Conservation (phyloP, 1,284 basidiomycete species). For the Thecaphora thlaspeos region DNA sequence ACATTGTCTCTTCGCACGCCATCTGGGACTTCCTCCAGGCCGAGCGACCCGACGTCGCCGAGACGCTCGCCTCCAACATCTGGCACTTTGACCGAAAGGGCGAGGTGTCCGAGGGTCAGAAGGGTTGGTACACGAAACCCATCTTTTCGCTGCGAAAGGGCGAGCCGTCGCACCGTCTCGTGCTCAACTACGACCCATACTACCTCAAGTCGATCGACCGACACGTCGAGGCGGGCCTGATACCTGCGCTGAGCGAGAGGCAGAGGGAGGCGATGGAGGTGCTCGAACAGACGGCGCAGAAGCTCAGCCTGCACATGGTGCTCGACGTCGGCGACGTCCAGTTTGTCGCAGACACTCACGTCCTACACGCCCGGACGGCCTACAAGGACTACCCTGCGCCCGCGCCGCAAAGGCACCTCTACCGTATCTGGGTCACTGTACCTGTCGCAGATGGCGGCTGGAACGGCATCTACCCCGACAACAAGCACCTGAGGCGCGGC, state of each 20-base stretch:
- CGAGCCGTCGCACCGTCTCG: conserved; percentile 32
- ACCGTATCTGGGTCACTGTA: conserved; percentile 60
- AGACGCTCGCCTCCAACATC: conserved; percentile 52
- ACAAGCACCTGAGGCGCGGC: conserved; percentile 54
- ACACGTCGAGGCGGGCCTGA: conserved; percentile 57
- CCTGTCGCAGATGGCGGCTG: conserved; percentile 59
- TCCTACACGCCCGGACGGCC: conserved; percentile 60
- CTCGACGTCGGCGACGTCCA: conserved; percentile 59
- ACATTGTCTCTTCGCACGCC: conserved; percentile 60
- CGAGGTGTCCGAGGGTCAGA: conserved; percentile 32
- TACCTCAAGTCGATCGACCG: conserved; percentile 47
- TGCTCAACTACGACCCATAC: conserved; percentile 51
- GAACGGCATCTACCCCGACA: conserved; percentile 59
- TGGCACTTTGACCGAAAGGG: conserved; percentile 54
- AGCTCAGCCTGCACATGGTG: conserved; percentile 60
- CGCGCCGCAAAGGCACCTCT: conserved; percentile 58
- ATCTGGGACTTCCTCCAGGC: conserved; percentile 60
- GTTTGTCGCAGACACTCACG: conserved; percentile 50
- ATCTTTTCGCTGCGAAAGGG: conserved; percentile 34
- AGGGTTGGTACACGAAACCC: conserved; percentile 29
- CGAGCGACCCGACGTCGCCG: conserved; percentile 60
- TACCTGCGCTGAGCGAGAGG: conserved; percentile 54
- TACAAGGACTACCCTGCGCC: conserved; percentile 59
- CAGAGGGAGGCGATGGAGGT: conserved; percentile 60
- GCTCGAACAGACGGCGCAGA: conserved; percentile 59